phyloP scores from a whole-genome alignment of 495 filamentous ascomycete species.

The Articulospora tetracladia region DNA sequence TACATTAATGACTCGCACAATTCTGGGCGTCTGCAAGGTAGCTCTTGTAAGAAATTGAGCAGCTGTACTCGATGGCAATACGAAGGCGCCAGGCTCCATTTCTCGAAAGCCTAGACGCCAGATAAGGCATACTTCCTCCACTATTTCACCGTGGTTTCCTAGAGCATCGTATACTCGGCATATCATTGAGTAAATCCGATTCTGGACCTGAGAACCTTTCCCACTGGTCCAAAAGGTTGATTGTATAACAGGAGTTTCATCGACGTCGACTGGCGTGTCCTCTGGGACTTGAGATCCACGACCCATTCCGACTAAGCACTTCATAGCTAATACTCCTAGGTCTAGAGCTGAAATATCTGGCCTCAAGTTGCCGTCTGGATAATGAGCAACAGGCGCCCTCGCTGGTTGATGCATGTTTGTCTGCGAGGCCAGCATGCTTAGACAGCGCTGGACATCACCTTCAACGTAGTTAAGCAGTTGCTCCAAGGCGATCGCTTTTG shows the following conservation, averaged over 20 bases:
- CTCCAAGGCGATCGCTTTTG: constrained; percentile 58
- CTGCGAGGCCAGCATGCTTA: constrained; percentile 17
- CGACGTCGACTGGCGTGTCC: constrained; percentile 66
- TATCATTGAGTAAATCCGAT: constrained; percentile 39
- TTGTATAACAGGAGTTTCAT: constrained; percentile 35
- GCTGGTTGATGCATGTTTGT: background rate
- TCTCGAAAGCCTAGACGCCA: constrained; percentile 79
- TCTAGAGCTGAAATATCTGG: constrained; percentile 22
- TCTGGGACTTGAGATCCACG: constrained; percentile 72
- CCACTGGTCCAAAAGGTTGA: constrained; percentile 59
- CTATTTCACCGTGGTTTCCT: constrained; percentile 59
- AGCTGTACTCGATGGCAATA: constrained; percentile 67
- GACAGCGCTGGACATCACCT: constrained; percentile 49
- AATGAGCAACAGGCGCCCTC: background rate
- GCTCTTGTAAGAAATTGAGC: constrained; percentile 67
- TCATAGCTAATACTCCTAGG: constrained; percentile 60
- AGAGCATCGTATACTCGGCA: constrained; percentile 39
- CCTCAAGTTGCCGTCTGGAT: background rate
- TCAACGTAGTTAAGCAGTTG: constrained; percentile 64
- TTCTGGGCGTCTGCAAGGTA: constrained; percentile 57
- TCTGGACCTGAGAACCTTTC: constrained; percentile 50
- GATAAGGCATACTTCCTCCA: constrained; percentile 73
- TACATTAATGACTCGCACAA: constrained; percentile 72
- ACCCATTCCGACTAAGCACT: constrained; percentile 73
- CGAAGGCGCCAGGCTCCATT: constrained; percentile 68